Base-by-base conservation (phyloP, 169 alveolate genomes). In the Eimeria brunetti region DNA sequence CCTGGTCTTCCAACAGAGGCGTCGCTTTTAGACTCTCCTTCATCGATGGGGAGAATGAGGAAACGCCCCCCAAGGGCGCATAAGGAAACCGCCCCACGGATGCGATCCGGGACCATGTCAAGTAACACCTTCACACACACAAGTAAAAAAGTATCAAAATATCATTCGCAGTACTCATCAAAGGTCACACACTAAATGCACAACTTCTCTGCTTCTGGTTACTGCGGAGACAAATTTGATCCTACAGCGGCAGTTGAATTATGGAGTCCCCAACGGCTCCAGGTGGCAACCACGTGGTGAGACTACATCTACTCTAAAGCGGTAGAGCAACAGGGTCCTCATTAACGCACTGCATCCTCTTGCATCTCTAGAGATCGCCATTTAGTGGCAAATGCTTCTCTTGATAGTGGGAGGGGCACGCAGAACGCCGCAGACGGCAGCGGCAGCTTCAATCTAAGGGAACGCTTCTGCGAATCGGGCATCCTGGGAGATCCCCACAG, bases 361-460 rank as follows among this genome's bases (percentile, higher is more conserved):
- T 85, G 91, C 91, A 85, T 56, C 60, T 85, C 91, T 33, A 85
- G 80, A 33, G 91, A 85, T n/a, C 91, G 53, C 91, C 91, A 85
- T 27, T 41, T 56, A 14, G 91, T 24, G 60, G 78, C 78, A 60
- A 85, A 85, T 24, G 58, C 80, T 14, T 85, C 91, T 78, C 64
- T 20, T 2, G 91, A 56, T 16, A 85, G 58, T 18, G 24, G 62
- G 56, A 85, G 71, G 8, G 91, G 91, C 75, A 58, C 30, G 71
- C 91, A 85, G 67, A 85, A 85, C 67, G 58, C 91, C 33, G 91
- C 91, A 18, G 81, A 56, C 16, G 91, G 91, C n/a, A 85, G 91
- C 30, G 91, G 91, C 44, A 85, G 80, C 60, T 41, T 85, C 80
- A 85, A 56, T 24, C 80, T 56, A n/a, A 85, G 27, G 78, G 91